These are phyloP conservation scores for Geotrichum fermentans DNA, from an alignment of 1,139 yeast genomes.

Conservation along the genomic window DNA sequence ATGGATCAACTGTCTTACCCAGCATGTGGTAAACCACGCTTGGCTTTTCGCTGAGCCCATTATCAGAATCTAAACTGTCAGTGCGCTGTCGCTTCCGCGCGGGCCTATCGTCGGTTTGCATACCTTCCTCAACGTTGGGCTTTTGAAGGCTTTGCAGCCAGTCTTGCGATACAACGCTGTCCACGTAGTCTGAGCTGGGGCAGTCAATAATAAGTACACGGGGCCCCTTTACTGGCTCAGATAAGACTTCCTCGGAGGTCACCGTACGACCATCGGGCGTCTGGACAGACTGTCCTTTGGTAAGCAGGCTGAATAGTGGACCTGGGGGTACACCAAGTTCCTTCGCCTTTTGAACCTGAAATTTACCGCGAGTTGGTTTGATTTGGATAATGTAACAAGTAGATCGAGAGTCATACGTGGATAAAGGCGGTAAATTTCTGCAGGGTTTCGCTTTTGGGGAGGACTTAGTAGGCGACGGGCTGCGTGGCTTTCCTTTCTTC, in stretches of 20 bases:
- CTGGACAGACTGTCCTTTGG: conserved; percentile 56
- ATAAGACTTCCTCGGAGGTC: conserved; percentile 69
- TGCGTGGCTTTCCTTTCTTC: background rate
- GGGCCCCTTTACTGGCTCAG: conserved; percentile 52
- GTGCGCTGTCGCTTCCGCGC: conserved; percentile 13
- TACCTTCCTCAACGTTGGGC: conserved; percentile 10
- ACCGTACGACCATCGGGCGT: conserved; percentile 57
- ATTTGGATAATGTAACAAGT: conserved; percentile 64
- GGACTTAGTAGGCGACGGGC: background rate
- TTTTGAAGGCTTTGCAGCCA: conserved; percentile 18
- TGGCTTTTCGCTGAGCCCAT: conserved; percentile 20
- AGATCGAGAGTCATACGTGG: conserved; percentile 20
- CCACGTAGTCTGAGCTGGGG: conserved; percentile 54
- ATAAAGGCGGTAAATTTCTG: background rate
- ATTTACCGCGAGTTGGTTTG: conserved; percentile 71
- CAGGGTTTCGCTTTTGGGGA: background rate
- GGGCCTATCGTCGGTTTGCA: conserved; percentile 9
- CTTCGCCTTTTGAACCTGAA: conserved; percentile 60
- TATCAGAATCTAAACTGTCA: conserved; percentile 2
- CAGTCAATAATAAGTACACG: conserved; percentile 69
- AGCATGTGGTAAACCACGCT: conserved; percentile 62
- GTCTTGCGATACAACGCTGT: conserved; percentile 18
- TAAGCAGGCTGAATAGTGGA: conserved; percentile 50
- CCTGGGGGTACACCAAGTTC: conserved; percentile 70
- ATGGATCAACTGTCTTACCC: conserved; percentile 57